These are phyloP conservation scores for Thalassiosira profunda DNA, from an alignment of 108 stramenopile genomes.

Conservation along the genomic window DNA sequence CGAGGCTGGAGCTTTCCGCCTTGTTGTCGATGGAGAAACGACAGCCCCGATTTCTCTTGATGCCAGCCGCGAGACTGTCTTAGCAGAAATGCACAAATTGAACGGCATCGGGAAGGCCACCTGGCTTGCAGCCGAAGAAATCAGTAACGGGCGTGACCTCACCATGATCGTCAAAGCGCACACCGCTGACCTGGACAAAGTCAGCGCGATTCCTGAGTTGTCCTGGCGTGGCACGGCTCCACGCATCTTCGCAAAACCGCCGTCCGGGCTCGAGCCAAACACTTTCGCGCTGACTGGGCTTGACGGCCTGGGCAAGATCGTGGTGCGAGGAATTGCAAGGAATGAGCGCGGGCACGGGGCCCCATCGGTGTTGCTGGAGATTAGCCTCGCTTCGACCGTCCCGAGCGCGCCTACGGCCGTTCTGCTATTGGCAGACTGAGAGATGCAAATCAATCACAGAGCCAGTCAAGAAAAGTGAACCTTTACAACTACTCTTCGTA, in stretches of 20 bases:
- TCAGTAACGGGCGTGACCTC: slow-evolving; percentile 20
- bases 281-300: slow-evolving; percentile 22
- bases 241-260: slow-evolving; percentile 34
- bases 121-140: slow-evolving; percentile 29
- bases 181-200: slow-evolving; percentile 25
- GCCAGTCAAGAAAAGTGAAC: no score
- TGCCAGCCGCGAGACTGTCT: slow-evolving; percentile 28
- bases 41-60: slow-evolving; percentile 40
- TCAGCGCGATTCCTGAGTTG: slow-evolving; percentile 28
- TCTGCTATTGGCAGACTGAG: no score
- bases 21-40: slow-evolving; percentile 35
- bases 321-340: slow-evolving; percentile 35
- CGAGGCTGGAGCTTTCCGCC: slow-evolving; percentile 36
- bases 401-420: slow-evolving; percentile 24
- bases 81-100: slow-evolving; percentile 37
- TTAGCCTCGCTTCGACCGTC: slow-evolving; percentile 20
- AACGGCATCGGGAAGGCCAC: slow-evolving; percentile 43
- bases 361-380: slow-evolving; percentile 16
- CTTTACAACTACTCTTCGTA: no score
- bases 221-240: slow-evolving; percentile 50
- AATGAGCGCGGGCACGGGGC: slow-evolving; percentile 39
- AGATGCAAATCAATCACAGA: no score
- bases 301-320: slow-evolving; percentile 19
- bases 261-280: slow-evolving; percentile 19
- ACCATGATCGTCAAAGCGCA: slow-evolving; percentile 39